Evolutionary conservation across 345 rosid genomes (phyloP).

Genomic region (Geranium rotundifolium): DNA sequence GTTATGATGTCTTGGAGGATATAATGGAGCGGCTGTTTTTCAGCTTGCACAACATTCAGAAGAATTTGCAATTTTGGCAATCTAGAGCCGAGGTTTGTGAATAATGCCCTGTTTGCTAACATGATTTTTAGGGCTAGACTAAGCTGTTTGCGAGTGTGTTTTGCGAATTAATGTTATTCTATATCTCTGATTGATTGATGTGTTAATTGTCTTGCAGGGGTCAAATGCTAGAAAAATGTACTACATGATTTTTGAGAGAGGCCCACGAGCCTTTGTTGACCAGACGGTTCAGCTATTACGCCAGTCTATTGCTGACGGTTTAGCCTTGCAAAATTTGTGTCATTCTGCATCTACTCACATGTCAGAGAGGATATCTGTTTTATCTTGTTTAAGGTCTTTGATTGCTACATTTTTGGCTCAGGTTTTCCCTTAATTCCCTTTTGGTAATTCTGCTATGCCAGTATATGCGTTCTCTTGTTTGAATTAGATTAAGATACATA

Average conservation of each 20-base stretch:
- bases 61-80: conserved; percentile 77
- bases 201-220: conserved; percentile 26
- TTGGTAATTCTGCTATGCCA: background rate
- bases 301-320: conserved; percentile 31
- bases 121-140: background rate
- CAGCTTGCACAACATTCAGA: conserved; percentile 53
- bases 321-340: conserved; percentile 39
- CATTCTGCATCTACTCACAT: conserved; percentile 60
- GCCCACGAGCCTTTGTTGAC: conserved; percentile 62
- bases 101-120: background rate
- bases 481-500: background rate
- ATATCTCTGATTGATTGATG: background rate
- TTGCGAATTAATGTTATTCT: background rate
- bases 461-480: background rate
- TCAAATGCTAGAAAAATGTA: conserved; percentile 53
- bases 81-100: conserved; percentile 61
- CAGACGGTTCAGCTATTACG: conserved; percentile 36
- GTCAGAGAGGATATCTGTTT: conserved; percentile 51
- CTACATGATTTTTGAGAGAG: conserved; percentile 86
- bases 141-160: background rate
- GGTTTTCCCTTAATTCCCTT: conserved; percentile 28
- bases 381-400: conserved; percentile 43
- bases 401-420: conserved; percentile 80
- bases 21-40: conserved; percentile 41
- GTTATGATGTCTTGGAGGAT: conserved; percentile 51